Percentiles rank a stretch among this genome's conserved stretches.
Conservation (phyloP, 768 basidiomycete genomes). For the Naganishia randhawae region DNA sequence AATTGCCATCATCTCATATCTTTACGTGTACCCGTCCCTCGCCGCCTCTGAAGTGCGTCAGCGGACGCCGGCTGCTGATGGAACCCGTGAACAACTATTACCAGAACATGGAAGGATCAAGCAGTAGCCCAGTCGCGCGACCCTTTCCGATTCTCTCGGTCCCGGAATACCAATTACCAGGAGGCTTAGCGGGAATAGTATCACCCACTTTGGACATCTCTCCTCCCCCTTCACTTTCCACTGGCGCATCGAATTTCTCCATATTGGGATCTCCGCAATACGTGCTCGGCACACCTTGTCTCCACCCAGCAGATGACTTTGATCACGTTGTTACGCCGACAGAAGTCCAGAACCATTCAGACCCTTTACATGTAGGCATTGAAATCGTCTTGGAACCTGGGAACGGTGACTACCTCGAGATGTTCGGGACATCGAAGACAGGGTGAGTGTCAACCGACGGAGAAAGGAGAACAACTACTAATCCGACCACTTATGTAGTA, state of each 20-base stretch:
- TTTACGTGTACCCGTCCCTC: not conserved
- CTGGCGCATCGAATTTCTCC: slow-evolving; percentile 2
- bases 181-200: not conserved
- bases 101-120: not conserved
- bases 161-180: not conserved
- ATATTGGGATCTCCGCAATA: not conserved
- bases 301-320: not conserved
- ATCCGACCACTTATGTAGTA: slow-evolving; percentile 54
- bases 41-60: not conserved
- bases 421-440: slow-evolving; percentile 18
- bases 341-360: not conserved
- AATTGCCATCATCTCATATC: not conserved
- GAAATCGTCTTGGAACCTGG: not conserved
- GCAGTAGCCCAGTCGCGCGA: not conserved
- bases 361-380: not conserved
- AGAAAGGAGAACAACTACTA: not conserved
- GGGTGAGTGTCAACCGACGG: not conserved
- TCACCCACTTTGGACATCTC: not conserved
- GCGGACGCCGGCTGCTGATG: not conserved
- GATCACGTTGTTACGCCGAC: not conserved
- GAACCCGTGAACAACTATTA: not conserved
- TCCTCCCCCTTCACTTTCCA: not conserved
- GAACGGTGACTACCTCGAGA: not conserved
- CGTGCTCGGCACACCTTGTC: slow-evolving; percentile 2
- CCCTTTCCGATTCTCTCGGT: not conserved